Evolutionary conservation across 257 asterid species (phyloP).

Genomic region (Lantana camara): DNA sequence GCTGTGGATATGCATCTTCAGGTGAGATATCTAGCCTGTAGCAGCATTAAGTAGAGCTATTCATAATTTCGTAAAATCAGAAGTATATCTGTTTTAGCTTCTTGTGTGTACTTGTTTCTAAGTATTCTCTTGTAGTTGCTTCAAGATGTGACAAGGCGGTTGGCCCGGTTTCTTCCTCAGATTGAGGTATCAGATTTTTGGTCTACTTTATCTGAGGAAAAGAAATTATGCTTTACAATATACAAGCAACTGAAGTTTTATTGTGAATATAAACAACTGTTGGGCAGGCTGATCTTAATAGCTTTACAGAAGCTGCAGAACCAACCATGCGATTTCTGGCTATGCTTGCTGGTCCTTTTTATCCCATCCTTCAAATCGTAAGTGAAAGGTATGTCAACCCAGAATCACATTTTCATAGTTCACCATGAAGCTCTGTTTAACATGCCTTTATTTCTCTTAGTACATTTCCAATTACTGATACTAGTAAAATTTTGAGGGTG

Average conservation of each 20-base stretch:
- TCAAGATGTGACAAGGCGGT: slow-evolving; percentile 76
- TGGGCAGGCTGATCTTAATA: slow-evolving; percentile 84
- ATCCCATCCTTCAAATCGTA: slow-evolving; percentile 78
- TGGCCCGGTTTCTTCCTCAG: slow-evolving; percentile 90
- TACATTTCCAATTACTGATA: slow-evolving; percentile 5
- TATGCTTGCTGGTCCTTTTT: slow-evolving; percentile 92
- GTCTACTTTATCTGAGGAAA: slow-evolving; percentile 19
- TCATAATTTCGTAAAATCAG: slow-evolving; percentile 13
- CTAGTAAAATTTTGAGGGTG: not conserved
- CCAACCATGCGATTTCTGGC: slow-evolving; percentile 82
- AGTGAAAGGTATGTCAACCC: slow-evolving; percentile 78
- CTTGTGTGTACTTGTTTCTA: slow-evolving; percentile 37
- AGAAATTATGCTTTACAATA: slow-evolving; percentile 25
- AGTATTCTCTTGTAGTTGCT: slow-evolving; percentile 72
- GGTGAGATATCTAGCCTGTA: slow-evolving; percentile 49
- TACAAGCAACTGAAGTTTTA: slow-evolving; percentile 26
- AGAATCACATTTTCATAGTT: slow-evolving; percentile 24
- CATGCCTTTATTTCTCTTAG: slow-evolving; percentile 16
- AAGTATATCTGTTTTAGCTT: slow-evolving; percentile 14
- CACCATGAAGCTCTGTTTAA: slow-evolving; percentile 12
- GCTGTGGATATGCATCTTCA: slow-evolving; percentile 80
- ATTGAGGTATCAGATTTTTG: slow-evolving; percentile 65
- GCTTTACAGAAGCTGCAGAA: slow-evolving; percentile 84
- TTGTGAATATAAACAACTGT: slow-evolving; percentile 30
- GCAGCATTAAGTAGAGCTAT: slow-evolving; percentile 14